Conservation (phyloP, 192 early-diverging fungal genomes). For the Thoreauomyces humboldtii region DNA sequence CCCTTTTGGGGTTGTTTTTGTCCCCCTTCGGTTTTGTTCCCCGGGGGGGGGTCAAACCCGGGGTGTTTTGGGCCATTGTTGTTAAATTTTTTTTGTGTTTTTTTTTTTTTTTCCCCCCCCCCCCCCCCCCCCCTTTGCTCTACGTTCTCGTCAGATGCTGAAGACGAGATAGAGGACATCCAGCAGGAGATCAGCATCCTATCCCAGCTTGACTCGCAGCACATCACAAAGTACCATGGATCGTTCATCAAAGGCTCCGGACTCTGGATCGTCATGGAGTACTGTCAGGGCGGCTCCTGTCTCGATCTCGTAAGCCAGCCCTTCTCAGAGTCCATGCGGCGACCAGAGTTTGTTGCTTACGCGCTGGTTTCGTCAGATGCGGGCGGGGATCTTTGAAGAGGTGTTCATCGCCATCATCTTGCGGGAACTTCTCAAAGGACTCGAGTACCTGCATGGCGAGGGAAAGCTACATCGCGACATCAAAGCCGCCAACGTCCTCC, state of each 20-base stretch:
- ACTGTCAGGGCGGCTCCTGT: constrained; percentile 92
- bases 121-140: neutral
- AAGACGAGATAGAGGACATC: constrained; percentile 99
- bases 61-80: neutral
- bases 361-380: constrained; percentile 59
- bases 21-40: no score
- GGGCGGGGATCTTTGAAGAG: constrained; percentile 79
- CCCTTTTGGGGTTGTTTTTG: no score
- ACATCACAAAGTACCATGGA: constrained; percentile 88
- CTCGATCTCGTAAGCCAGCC: constrained; percentile 72
- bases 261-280: constrained; percentile 99
- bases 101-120: neutral
- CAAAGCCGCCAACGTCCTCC: constrained; percentile 89
- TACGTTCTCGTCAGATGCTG: constrained; percentile 58
- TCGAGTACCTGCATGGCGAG: constrained; percentile 90
- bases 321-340: neutral
- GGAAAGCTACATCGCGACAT: constrained; percentile 85
- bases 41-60: no score
- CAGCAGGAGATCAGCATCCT: constrained; percentile 96
- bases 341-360: neutral
- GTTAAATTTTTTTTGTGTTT: no score
- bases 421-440: constrained; percentile 80
- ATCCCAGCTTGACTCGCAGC: constrained; percentile 85
- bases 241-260: constrained; percentile 85
- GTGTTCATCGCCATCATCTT: constrained; percentile 90